Evolutionary conservation across 768 basidiomycete genomes (phyloP), one percentile per base, ranked within the genome.

Genomic region (Artomyces pyxidatus): DNA sequence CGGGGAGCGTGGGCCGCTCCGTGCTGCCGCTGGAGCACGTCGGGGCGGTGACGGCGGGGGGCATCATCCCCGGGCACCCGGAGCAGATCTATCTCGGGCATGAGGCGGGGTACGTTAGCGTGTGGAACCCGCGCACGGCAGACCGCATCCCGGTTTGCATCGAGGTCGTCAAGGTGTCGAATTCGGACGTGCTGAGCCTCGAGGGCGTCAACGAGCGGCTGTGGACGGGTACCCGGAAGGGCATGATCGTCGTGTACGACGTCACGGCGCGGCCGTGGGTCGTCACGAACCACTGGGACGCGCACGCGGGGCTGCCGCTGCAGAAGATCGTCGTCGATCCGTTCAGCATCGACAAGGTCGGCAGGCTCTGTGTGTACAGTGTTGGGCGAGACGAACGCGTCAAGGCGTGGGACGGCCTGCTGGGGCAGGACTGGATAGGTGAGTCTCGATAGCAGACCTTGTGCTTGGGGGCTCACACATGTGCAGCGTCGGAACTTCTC

Each of bases 381-480:
- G 70, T 81, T 47, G 89, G 86, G 12, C 70, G 77, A 49, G 92
- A 88, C 63, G 88, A 83, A 58, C 69, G 71, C 42, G 55, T 96
- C 39, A 73, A 74, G 54, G 75, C 90, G 45, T 97, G 94, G 95
- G 95, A 98, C 62, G 95, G 94, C 0, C 64, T 96, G 37, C 67
- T 96, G 29, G 82, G 83, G 10, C 70, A 75, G 14, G 86, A 94
- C 59, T 92, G 89, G 86, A 78, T 94, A 47, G 89, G 92, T 94
- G 55, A 64, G 83, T 75, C 26, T n/a, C 8, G 26, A 37, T 41
- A 2, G 35, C 23, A 49, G 39, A 37, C n/a, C 17, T 25, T 37
- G 22, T 39, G 26, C 8, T 45, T 27, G 12, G 22, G 21, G 39
- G 11, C 47, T 53, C 14, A 27, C 48, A 28, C 28, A 6, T 16